Base-by-base conservation (phyloP, 139 green algal species). In the Pleodorina starrii region DNA sequence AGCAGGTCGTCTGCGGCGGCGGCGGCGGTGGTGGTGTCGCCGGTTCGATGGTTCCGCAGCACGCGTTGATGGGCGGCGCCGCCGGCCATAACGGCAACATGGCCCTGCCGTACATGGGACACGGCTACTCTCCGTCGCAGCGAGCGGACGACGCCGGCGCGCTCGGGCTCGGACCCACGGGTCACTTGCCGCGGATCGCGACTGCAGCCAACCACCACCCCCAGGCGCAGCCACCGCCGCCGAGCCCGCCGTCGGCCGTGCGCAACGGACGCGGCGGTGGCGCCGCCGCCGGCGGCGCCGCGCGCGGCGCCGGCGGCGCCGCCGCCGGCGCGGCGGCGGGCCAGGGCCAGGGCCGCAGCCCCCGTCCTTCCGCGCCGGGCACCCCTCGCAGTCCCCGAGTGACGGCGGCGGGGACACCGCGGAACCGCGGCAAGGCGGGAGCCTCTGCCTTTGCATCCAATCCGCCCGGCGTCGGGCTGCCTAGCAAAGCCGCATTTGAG, bases 1-100 rank as follows among this genome's bases (percentile, higher is more conserved):
- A 73, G 63, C 63, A 73, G 19, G 63, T 73, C 69, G 69, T 77
- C 38, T 29, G 69, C 69, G 69, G 69, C 35, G 69, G 32, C 38
- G 35, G 32, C 10, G 63, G 63, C 63, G 27, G 27, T 35, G 36
- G 32, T 21, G 66, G 29, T 12, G 17, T 16, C 66, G 66, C 17
- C 35, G 60, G n/a, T n/a, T n/a, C n/a, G n/a, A n/a, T 35, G 57
- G 57, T 69, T 16, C 21, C 57, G 14, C n/a, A n/a, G n/a, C n/a
- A n/a, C n/a, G n/a, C n/a, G n/a, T n/a, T n/a, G 14, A 69, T 35
- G 57, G 57, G 57, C 57, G 57, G 57, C 57, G 19, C 63, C n/a
- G 21, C n/a, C 48, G 5, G 9, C 36, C n/a, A 51, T 12, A 35
- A 12, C 36, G 69, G 36, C 69, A 9, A 29, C 69, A 36, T 10